Conservation (phyloP, 345 rosid genomes). For the Gossypium rotundifolium region DNA sequence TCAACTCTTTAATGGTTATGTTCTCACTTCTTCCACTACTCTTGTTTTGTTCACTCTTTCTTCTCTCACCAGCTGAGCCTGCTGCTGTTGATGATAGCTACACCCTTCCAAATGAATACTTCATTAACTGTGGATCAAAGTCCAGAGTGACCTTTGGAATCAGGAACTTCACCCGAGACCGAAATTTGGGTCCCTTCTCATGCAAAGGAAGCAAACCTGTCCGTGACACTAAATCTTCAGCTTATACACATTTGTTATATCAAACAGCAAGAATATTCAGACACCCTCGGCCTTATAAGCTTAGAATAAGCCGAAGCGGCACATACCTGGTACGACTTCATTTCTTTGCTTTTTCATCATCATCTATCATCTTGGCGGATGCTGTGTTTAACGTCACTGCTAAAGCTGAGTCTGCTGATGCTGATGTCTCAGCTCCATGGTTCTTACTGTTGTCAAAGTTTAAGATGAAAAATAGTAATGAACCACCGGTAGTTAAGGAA, state of each 20-base stretch:
- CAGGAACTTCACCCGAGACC: background rate
- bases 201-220: conserved; percentile 3
- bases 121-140: conserved; percentile 48
- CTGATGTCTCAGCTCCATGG: conserved; percentile 15
- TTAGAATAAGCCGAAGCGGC: conserved; percentile 22
- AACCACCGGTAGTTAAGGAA: background rate
- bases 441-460: conserved; percentile 27
- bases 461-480: background rate
- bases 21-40: background rate
- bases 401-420: background rate
- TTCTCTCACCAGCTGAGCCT: background rate
- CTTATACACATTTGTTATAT: conserved; percentile 21
- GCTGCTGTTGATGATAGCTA: conserved; percentile 11
- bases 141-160: background rate
- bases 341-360: conserved; percentile 20
- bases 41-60: background rate
- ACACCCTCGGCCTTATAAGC: conserved; percentile 23
- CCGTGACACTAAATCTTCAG: background rate
- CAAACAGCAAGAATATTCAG: conserved; percentile 44
- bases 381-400: conserved; percentile 29
- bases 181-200: conserved; percentile 14
- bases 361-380: conserved; percentile 18
- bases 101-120: conserved; percentile 29
- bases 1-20: background rate
- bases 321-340: conserved; percentile 39